Evolutionary conservation across 2,329 filamentous ascomycete genomes (phyloP).

Genomic region (Aspergillus sp.): DNA sequence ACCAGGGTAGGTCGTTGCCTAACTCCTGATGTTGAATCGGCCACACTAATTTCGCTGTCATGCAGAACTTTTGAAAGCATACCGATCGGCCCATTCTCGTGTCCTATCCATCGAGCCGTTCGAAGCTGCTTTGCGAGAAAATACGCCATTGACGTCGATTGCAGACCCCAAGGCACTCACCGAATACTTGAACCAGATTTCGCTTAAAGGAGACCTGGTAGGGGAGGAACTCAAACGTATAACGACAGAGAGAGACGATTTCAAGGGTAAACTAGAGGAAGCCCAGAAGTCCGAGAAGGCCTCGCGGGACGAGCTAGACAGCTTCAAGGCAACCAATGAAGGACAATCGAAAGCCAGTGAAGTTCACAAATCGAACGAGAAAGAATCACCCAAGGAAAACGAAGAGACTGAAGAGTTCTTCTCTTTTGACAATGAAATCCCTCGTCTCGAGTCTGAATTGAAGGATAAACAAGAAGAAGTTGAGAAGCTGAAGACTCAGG

Average conservation of each 20-base stretch:
- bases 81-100: slow-evolving; percentile 84
- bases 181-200: slow-evolving; percentile 87
- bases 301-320: slow-evolving; percentile 63
- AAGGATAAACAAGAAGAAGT: slow-evolving; percentile 70
- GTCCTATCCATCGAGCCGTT: slow-evolving; percentile 89
- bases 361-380: neutral
- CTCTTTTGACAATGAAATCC: slow-evolving; percentile 85
- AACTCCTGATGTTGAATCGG: neutral
- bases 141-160: slow-evolving; percentile 88
- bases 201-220: slow-evolving; percentile 84
- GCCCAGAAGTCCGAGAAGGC: slow-evolving; percentile 63
- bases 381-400: slow-evolving; percentile 1
- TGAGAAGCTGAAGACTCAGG: slow-evolving; percentile 66
- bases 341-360: slow-evolving; percentile 27
- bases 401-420: slow-evolving; percentile 72
- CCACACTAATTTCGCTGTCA: neutral
- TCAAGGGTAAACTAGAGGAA: slow-evolving; percentile 74
- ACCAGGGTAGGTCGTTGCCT: slow-evolving; percentile 62
- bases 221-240: slow-evolving; percentile 90
- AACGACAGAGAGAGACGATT: slow-evolving; percentile 74
- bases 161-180: slow-evolving; percentile 78
- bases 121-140: slow-evolving; percentile 84
- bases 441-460: slow-evolving; percentile 74
- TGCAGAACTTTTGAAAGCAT: slow-evolving; percentile 85
- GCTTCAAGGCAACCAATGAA: slow-evolving; percentile 47